Evolutionary conservation across 805 yeast genomes (phyloP).

Genomic region (Candida jianshihensis): DNA sequence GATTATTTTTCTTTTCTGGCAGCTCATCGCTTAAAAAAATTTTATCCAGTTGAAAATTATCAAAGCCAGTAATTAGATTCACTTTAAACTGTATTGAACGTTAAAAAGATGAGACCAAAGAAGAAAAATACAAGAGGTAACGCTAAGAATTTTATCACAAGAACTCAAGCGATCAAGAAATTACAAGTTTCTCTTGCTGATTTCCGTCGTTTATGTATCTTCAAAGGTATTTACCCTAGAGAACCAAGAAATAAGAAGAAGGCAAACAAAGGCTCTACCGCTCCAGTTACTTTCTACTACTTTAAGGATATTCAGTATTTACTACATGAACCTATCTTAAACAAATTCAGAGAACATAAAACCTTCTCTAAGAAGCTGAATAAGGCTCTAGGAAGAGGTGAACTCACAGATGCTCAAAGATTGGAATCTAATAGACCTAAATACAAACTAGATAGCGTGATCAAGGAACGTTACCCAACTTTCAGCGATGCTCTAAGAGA

Average conservation of each 20-base stretch:
- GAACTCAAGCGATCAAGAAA: conserved; percentile 90
- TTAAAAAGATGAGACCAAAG: conserved; percentile 43
- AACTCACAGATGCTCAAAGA: conserved; percentile 79
- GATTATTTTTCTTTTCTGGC: conserved; percentile 2
- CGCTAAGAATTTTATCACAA: conserved; percentile 85
- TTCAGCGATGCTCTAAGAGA: conserved; percentile 90
- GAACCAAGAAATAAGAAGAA: conserved; percentile 94
- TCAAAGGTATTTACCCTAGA: conserved; percentile 96
- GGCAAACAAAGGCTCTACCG: conserved; percentile 97
- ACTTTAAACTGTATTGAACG: background rate
- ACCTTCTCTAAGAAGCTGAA: conserved; percentile 87
- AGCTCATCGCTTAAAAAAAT: conserved; percentile 5
- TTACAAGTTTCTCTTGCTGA: conserved; percentile 92
- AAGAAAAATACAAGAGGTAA: conserved; percentile 83
- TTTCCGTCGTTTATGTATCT: conserved; percentile 93
- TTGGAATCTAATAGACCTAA: conserved; percentile 76
- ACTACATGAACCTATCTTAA: conserved; percentile 89
- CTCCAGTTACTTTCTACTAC: conserved; percentile 91
- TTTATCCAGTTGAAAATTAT: background rate
- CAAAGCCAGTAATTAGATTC: no score
- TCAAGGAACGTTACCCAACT: conserved; percentile 93
- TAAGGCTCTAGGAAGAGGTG: conserved; percentile 87
- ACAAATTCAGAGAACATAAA: conserved; percentile 92
- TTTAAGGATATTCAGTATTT: conserved; percentile 90
- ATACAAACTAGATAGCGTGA: conserved; percentile 82